Evolutionary conservation across 371 early-diverging fungal genomes (phyloP), one percentile per base, ranked within the genome.

Genomic region (Rhizoclosmatium hyalinum): DNA sequence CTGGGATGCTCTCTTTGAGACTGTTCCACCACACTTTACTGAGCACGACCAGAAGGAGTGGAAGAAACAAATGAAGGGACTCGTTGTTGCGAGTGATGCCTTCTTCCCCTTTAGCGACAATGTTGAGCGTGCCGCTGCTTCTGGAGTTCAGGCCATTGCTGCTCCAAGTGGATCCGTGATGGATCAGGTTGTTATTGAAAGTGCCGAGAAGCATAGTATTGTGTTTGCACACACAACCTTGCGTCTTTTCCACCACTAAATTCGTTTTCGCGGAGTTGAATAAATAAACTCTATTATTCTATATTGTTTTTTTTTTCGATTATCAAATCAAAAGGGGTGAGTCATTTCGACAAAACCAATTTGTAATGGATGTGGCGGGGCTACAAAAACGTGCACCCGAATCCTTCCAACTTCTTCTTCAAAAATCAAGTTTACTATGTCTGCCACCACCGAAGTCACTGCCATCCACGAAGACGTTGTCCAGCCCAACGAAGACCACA

Each of bases 101-200:
- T 98, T 98, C 92, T 98, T 98, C 95, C 98, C 98, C 79, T 98
- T 98, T 91, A 87, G 93, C 8, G 98, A 98, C 85, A 97, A 96
- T 78, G 86, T 98, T 71, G 93, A 94, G 81, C 90, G 98, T 64
- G 98, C 92, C 54, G 83, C 87, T 43, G 88, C 91, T 81, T 91
- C 93, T 39, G 98, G 98, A 76, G 98, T 94, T 74, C 84, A 87
- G 72, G 94, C 90, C 80, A 87, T 97, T 74, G 96, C 95, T 58
- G 96, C 96, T 46, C 94, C 98, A 24, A 90, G 91, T 75, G 98
- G 98, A 57, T 91, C 92, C 39, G 94, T 98, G 75, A 90, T 90
- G 89, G 98, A 98, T 79, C 83, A 87, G 2, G 91, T 79, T 58
- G 95, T 97, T 65, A 91, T 98, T 75, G 89, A 89, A 50, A 87